phyloP scores from a whole-genome alignment of 768 basidiomycete species.

The Kondoa malvinella region DNA sequence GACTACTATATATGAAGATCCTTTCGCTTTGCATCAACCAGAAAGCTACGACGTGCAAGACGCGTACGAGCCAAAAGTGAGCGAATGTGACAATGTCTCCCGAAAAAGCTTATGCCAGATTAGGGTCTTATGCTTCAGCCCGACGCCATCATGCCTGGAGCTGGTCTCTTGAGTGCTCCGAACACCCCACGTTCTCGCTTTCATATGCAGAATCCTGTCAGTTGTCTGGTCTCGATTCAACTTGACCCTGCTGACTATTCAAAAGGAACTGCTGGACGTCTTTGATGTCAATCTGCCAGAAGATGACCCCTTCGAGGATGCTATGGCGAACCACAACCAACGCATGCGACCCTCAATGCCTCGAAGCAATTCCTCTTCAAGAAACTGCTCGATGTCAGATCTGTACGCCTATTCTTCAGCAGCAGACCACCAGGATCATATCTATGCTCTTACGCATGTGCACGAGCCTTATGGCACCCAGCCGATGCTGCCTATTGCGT shows the following conservation, averaged over 20 bases:
- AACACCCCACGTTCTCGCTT: not conserved
- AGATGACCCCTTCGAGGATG: not conserved
- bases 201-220: too few relatives aligned
- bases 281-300: not conserved
- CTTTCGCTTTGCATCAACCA: not conserved
- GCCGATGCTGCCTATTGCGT: too few relatives aligned
- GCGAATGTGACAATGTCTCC: not conserved
- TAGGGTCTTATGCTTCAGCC: too few relatives aligned
- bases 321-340: not conserved
- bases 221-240: too few relatives aligned
- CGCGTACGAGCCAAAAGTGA: not conserved
- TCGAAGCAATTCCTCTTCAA: not conserved
- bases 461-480: too few relatives aligned
- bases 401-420: too few relatives aligned
- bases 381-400: too few relatives aligned
- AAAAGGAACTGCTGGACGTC: not conserved
- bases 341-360: not conserved
- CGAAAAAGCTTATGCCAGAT: not conserved
- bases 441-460: too few relatives aligned
- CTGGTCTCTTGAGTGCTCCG: too few relatives aligned
- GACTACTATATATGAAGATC: not conserved
- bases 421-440: too few relatives aligned
- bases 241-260: not conserved
- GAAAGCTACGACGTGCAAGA: too few relatives aligned
- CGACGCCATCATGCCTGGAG: too few relatives aligned